These are phyloP conservation scores for Scortechinia acanthostroma DNA, from an alignment of 2,329 filamentous ascomycete genomes.

Conservation along the genomic window DNA sequence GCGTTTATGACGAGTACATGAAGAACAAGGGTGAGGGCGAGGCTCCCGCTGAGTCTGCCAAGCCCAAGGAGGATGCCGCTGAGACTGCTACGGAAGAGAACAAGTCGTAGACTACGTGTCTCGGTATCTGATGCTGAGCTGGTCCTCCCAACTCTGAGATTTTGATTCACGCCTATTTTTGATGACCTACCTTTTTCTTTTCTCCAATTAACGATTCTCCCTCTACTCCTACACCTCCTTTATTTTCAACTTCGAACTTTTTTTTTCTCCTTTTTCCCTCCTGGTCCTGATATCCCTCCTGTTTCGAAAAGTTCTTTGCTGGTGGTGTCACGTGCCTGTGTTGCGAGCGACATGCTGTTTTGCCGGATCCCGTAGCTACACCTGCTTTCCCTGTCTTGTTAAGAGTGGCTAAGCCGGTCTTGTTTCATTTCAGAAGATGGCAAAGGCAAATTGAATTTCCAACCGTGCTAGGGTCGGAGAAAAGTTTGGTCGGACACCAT, in stretches of 20 bases:
- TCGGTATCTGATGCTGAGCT: not conserved
- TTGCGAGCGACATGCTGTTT: not conserved
- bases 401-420: not conserved
- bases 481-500: not conserved
- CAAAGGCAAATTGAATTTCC: not conserved
- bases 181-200: not conserved
- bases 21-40: conserved; percentile 61
- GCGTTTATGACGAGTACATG: conserved; percentile 96
- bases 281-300: conserved; percentile 2
- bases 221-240: no score
- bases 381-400: not conserved
- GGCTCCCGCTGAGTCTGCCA: conserved; percentile 14
- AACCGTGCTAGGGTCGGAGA: not conserved
- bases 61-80: conserved; percentile 25
- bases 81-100: conserved; percentile 43
- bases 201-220: not conserved
- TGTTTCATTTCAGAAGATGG: not conserved
- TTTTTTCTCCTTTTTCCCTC: not conserved
- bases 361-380: not conserved
- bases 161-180: not conserved
- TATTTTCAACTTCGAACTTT: no score
- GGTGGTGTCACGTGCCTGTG: conserved; percentile 1
- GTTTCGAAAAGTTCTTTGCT: conserved; percentile 2
- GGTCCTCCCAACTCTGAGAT: not conserved
- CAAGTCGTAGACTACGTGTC: conserved; percentile 1